Evolutionary conservation across 495 filamentous ascomycete genomes (phyloP), one percentile per base, ranked within the genome.

Genomic region (Neurospora sp.): DNA sequence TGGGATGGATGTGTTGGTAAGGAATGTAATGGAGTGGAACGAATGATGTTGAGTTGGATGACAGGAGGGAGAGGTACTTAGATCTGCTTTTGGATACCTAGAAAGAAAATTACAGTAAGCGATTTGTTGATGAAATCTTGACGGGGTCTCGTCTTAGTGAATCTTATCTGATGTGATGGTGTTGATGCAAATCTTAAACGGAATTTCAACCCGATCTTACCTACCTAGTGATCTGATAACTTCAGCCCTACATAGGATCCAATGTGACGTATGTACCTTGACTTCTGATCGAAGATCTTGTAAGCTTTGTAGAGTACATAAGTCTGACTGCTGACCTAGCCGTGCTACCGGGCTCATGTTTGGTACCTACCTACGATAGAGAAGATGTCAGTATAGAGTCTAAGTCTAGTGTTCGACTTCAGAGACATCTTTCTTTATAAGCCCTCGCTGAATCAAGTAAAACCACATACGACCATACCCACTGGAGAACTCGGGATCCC

Each of bases 401-500:
- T 35, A 12, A 4, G 22, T n/a, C 39, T 12, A 12, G 39, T 14
- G 39, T 40, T 40, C 14, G 39, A 44, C 41, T 44, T 44, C 1
- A 0, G 16, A 44, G 22, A 22, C 0, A 17, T 44, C 16, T 17
- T 7, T 3, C 5, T 3, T 20, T 45, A 20, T 45, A 45, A 45
- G 0, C 44, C 8, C n/a, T 45, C n/a, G 44, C 44, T 10, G 1
- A 9, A 45, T 1, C 0, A 20, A 45, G 0, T 0, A 45, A 8
- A 20, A 45, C 1, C 71, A 81, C 79, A 81, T 85, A 83, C 83
- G 82, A 83, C 83, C 83, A 84, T 79, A 84, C 70, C 78, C 77
- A 77, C 41, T 76, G 74, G 82, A 84, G 70, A 79, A 81, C 75
- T 80, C 81, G 83, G 82, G 79, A 83, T 83, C 83, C 84, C 82